phyloP scores from a whole-genome alignment of 129 eudicot genomes.

The Helichrysum umbraculigerum region DNA sequence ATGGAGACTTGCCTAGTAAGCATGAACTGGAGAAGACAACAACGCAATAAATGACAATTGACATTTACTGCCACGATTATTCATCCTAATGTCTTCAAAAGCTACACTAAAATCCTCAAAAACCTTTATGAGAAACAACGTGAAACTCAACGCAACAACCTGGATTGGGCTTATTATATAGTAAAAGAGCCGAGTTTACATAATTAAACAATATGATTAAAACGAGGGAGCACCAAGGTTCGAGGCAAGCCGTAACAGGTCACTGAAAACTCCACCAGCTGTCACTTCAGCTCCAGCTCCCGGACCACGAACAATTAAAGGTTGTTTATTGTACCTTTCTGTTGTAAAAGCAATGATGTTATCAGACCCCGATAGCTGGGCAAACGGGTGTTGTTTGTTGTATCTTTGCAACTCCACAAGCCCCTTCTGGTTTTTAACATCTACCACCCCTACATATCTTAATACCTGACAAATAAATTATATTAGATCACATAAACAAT shows the following conservation, averaged over 20 bases:
- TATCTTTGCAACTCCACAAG: conserved; percentile 72
- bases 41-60: background rate
- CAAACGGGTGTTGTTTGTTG: conserved; percentile 90
- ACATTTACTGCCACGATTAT: conserved; percentile 21
- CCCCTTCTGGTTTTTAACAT: conserved; percentile 72
- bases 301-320: conserved; percentile 93
- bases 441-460: conserved; percentile 98
- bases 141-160: conserved; percentile 10
- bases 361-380: conserved; percentile 97
- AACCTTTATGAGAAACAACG: background rate
- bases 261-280: conserved; percentile 97
- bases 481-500: conserved; percentile 4
- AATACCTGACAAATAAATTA: conserved; percentile 50
- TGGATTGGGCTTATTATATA: conserved; percentile 20
- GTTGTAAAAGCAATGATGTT: conserved; percentile 94
- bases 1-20: background rate
- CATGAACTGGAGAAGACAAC: background rate
- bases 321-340: conserved; percentile 85
- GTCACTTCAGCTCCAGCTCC: conserved; percentile 99
- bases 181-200: background rate
- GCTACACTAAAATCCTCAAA: conserved; percentile 20
- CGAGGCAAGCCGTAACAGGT: conserved; percentile 87
- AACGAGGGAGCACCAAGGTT: conserved; percentile 97
- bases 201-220: conserved; percentile 13
- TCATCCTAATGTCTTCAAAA: conserved; percentile 1